A percentile compares a stretch with the other conserved stretches of the same genome.
phyloP scores from a whole-genome alignment of 257 asterid genomes.

The Salvia splendens region DNA sequence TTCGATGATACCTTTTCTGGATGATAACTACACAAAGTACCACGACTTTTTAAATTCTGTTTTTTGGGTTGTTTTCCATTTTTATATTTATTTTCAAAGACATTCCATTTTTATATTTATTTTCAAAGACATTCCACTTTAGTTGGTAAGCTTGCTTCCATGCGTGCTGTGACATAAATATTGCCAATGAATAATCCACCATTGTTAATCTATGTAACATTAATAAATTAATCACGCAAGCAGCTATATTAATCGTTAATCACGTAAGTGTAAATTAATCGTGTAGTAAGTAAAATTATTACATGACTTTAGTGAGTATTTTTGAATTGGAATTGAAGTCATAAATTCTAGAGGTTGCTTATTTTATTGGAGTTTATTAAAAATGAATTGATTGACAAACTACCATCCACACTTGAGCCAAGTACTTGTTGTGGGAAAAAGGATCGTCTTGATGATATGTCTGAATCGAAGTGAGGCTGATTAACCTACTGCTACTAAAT shows the following conservation, averaged over 20 bases:
- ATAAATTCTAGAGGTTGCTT: neutral
- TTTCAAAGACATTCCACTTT: neutral
- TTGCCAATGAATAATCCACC: no score
- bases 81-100: neutral
- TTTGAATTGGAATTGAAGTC: neutral
- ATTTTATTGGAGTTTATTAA: neutral
- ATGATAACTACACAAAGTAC: neutral
- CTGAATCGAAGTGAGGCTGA: no score
- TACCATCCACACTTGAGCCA: constrained; percentile 29
- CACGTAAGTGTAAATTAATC: neutral
- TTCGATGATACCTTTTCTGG: neutral
- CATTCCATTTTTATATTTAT: neutral
- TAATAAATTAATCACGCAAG: no score
- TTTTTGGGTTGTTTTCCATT: neutral
- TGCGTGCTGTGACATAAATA: neutral
- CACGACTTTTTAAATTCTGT: neutral
- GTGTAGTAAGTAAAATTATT: neutral
- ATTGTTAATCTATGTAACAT: no score
- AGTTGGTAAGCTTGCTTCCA: constrained; percentile 9
- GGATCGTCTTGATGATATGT: no score
- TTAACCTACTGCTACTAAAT: no score
- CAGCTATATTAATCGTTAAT: no score
- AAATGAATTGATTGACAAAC: constrained; percentile 14
- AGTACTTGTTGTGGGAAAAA: constrained; percentile 12
- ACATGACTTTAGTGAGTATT: neutral